Evolutionary conservation across 495 filamentous ascomycete species (phyloP), one percentile per base, ranked within the genome.

Genomic region (Penicillium antarcticum): DNA sequence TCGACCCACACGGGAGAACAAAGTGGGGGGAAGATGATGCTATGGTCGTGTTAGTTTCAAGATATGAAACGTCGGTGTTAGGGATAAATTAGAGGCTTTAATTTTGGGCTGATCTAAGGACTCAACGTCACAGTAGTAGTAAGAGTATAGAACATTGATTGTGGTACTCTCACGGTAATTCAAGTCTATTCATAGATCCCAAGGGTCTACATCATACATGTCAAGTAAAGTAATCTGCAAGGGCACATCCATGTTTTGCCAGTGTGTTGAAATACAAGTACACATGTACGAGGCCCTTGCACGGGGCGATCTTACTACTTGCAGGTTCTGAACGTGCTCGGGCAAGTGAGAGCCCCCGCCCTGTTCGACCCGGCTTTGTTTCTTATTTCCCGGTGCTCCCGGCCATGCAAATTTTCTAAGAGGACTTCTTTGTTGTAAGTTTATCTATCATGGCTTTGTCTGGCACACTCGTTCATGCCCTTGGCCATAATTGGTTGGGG

Each of bases 401-500:
- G 24, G 23, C 5, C 18, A 34, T 32, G 24, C 17, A 38, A 31
- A 11, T 9, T n/a, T 23, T 21, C 29, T 18, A 21, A 14, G 18
- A 35, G 35, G 26, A 11, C 21, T 48, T 41, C 40, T 53, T 34
- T 16, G 40, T 26, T 26, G 29, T 33, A 10, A 26, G n/a, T n/a
- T 42, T 26, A 11, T 23, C 38, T 45, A 3, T 35, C 26, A 64
- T 65, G 61, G 31, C 50, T 48, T 26, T 44, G 1, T 18, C 32
- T 1, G 59, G 51, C 32, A 52, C 51, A 6, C 48, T 63, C 5
- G 39, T 48, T 19, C 51, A 57, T 39, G 29, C 51, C 21, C 56
- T 65, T 8, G 43, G 56, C 41, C 62, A 61, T 40, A 65, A 65
- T 45, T 51, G 51, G 59, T 55, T 58, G 39, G 62, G 62, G 6